Percentiles rank a stretch among this genome's conserved stretches.
These are phyloP conservation scores for Erythrophleum fordii DNA, from an alignment of 306 rosid genomes.

Conservation along the genomic window DNA sequence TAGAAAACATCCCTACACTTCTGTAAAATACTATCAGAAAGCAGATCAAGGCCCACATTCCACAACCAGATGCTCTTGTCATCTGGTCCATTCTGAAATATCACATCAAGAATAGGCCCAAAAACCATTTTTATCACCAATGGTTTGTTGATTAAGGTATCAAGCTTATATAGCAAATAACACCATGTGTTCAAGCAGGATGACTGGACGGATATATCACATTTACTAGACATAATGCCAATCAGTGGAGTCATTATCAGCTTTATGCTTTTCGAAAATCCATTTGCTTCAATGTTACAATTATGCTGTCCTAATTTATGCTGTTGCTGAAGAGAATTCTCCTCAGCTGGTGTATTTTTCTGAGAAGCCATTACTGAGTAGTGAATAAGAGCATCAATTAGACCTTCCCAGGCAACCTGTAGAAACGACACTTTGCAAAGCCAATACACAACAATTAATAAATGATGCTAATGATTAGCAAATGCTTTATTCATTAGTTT, in stretches of 20 bases:
- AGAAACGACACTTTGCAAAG: conserved; percentile 6
- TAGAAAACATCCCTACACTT: conserved; percentile 49
- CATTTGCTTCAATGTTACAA: conserved; percentile 49
- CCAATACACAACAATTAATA: neutral
- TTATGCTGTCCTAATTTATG: conserved; percentile 35
- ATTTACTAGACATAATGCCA: conserved; percentile 69
- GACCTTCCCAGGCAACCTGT: conserved; percentile 94
- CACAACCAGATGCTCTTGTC: conserved; percentile 63
- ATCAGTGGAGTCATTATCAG: conserved; percentile 86
- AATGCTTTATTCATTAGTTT: conserved; percentile 9
- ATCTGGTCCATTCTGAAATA: conserved; percentile 66
- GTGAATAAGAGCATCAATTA: conserved; percentile 77
- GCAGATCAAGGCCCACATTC: conserved; percentile 64
- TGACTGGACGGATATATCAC: conserved; percentile 65
- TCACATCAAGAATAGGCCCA: conserved; percentile 66
- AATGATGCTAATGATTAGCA: neutral
- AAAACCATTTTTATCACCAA: conserved; percentile 55
- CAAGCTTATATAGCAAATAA: conserved; percentile 79
- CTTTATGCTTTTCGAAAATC: conserved; percentile 67
- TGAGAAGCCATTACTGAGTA: conserved; percentile 41
- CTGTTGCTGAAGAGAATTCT: conserved; percentile 28
- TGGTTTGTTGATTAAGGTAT: conserved; percentile 57
- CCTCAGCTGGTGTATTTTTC: conserved; percentile 44
- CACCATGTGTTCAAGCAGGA: conserved; percentile 88
- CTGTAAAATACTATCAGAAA: conserved; percentile 60